Base-by-base conservation (phyloP, 208 protist species). In the Novymonas esmeraldas region DNA sequence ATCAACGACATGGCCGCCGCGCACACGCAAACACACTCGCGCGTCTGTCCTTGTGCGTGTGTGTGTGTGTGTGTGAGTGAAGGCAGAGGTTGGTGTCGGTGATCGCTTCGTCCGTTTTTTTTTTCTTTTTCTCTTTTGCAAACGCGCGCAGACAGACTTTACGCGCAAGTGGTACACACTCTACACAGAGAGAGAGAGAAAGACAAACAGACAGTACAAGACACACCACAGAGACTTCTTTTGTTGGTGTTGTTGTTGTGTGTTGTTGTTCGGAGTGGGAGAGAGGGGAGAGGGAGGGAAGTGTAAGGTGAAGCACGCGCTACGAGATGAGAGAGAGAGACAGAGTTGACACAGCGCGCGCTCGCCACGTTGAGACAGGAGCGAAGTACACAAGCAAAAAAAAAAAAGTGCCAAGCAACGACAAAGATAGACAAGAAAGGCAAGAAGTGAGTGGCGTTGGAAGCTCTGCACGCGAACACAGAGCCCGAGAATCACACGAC, bases 1-100 rank as follows among this genome's bases (percentile, higher is more conserved):
- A 64, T 48, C 16, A 70, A 61, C 46, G 48, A 66, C 54, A 73
- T 63, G 54, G 28, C 33, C 20, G n/a, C 22, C n/a, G 22, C 34
- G 29, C 20, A 9, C 7, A 6, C 5, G 36, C 7, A 5, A 41
- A 11, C 36, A 41, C 7, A 5, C 36, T 11, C 11, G 36, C 36
- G 11, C 36, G 14, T n/a, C n/a, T n/a, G n/a, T n/a, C n/a, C n/a
- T n/a, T n/a, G n/a, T n/a, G n/a, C n/a, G n/a, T n/a, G n/a, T n/a
- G n/a, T n/a, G n/a, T n/a, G n/a, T n/a, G n/a, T n/a, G n/a, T n/a
- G n/a, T n/a, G n/a, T n/a, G n/a, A n/a, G n/a, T n/a, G n/a, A n/a
- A n/a, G n/a, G n/a, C n/a, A n/a, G n/a, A n/a, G n/a, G n/a, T n/a
- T n/a, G n/a, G n/a, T n/a, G n/a, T n/a, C n/a, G n/a, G n/a, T n/a